A percentile compares a stretch with the other conserved stretches of the same genome.
Conservation (phyloP, 768 basidiomycete species). For the Leccinum longicurvipes region DNA sequence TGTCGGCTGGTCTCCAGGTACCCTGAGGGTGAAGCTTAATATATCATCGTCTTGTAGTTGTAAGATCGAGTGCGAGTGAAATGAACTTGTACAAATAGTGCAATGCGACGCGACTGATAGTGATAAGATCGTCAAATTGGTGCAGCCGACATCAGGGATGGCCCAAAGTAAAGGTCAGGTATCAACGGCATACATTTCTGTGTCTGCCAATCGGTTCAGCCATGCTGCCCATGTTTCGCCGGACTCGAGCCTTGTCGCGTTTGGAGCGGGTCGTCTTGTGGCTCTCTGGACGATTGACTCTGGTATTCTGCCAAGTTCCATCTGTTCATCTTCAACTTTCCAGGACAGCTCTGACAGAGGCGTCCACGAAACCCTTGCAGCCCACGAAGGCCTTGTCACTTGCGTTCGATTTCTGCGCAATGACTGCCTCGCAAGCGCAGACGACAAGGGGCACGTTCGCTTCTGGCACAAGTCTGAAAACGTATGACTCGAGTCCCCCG, state of each 20-base stretch:
- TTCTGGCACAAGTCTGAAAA: constrained; percentile 51
- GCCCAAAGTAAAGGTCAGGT: too few species aligned
- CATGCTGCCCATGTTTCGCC: constrained; percentile 37
- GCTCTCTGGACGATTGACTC: constrained; percentile 60
- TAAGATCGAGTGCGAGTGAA: not conserved
- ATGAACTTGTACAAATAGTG: not conserved
- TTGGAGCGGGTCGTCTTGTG: constrained; percentile 53
- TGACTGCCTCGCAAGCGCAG: constrained; percentile 61
- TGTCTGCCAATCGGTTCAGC: constrained; percentile 46
- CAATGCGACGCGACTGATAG: constrained; percentile 1
- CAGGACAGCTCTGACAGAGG: constrained; percentile 53
- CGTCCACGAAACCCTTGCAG: constrained; percentile 67
- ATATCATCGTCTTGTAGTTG: not conserved
- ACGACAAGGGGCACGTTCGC: constrained; percentile 66
- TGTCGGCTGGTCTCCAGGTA: constrained; percentile 22
- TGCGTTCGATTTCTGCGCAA: constrained; percentile 65
- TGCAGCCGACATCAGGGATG: constrained; percentile 4
- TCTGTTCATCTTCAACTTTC: constrained; percentile 6
- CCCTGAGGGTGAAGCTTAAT: constrained; percentile 2
- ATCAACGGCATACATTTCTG: constrained; percentile 42
- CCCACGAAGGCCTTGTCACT: constrained; percentile 72
- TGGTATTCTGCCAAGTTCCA: constrained; percentile 16
- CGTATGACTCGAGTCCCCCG: constrained; percentile 12
- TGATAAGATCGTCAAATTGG: constrained; percentile 10
- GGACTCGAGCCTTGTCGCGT: constrained; percentile 43